Percentiles rank a stretch among this genome's conserved stretches.
phyloP scores from a whole-genome alignment of 768 basidiomycete genomes.

The Trametes elegans region DNA sequence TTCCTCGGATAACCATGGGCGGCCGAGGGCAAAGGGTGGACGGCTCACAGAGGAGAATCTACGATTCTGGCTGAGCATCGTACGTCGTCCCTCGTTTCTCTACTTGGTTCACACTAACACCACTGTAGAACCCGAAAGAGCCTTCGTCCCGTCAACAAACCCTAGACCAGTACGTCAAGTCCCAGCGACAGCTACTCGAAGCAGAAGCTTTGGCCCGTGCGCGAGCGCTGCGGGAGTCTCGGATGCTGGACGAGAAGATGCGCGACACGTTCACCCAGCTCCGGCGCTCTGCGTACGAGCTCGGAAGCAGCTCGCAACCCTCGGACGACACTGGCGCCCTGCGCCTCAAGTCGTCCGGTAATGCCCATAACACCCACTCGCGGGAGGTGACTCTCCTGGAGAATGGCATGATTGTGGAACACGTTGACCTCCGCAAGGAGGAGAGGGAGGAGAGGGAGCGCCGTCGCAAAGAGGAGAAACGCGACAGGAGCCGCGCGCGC shows the following conservation, averaged over 20 bases:
- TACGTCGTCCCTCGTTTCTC: constrained; percentile 37
- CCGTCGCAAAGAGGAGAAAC: constrained; percentile 63
- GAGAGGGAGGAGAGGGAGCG: constrained; percentile 75
- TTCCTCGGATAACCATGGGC: constrained; percentile 48
- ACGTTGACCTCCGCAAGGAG: constrained; percentile 78
- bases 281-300: constrained; percentile 75
- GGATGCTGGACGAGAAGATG: constrained; percentile 71
- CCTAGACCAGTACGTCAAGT: constrained; percentile 75
- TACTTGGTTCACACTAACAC: background rate
- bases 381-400: constrained; percentile 80
- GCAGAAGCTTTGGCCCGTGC: constrained; percentile 80
- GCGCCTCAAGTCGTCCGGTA: constrained; percentile 57
- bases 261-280: constrained; percentile 79
- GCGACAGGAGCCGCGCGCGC: constrained; percentile 52
- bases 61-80: constrained; percentile 76
- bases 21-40: constrained; percentile 65
- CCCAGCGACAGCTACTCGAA: constrained; percentile 77
- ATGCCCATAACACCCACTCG: constrained; percentile 51
- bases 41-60: constrained; percentile 75
- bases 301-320: constrained; percentile 45
- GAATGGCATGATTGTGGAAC: constrained; percentile 88
- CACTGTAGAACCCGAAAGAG: constrained; percentile 80
- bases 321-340: constrained; percentile 60
- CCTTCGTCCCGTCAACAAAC: constrained; percentile 83
- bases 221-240: constrained; percentile 75